Evolutionary conservation across 208 protist species (phyloP).

Genomic region (Trypanosoma avium): DNA sequence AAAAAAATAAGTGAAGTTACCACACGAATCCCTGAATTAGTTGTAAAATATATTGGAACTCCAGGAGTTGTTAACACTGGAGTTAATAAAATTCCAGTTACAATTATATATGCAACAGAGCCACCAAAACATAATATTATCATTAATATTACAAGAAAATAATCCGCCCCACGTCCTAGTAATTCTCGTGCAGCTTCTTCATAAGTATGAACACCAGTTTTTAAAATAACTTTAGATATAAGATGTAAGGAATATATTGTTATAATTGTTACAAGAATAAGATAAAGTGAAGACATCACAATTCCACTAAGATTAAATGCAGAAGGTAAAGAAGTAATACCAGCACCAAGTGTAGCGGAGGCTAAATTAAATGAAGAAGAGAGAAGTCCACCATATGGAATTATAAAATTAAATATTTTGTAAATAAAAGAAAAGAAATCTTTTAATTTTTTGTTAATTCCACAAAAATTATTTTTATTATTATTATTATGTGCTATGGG

Average conservation of each 20-base stretch:
- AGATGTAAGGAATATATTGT: conserved; percentile 40
- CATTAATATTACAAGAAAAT: conserved; percentile 38
- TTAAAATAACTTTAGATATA: conserved; percentile 30
- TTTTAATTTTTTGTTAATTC: no score
- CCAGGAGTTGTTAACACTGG: conserved; percentile 10
- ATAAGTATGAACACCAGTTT: conserved; percentile 30
- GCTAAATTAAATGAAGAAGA: conserved; percentile 32
- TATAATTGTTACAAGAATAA: conserved; percentile 27
- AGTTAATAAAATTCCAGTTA: conserved; percentile 27
- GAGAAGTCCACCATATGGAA: conserved; percentile 30
- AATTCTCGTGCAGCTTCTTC: conserved; percentile 30
- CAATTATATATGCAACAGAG: conserved; percentile 46
- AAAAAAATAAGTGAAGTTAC: conserved; percentile 24
- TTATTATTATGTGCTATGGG: no score
- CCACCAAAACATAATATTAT: conserved; percentile 38
- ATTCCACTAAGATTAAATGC: conserved; percentile 34
- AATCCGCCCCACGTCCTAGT: conserved; percentile 21
- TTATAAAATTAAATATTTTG: no score
- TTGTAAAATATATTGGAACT: conserved; percentile 20
- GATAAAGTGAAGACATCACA: conserved; percentile 23
- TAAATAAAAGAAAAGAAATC: no score
- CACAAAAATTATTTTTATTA: no score
- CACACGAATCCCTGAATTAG: conserved; percentile 6
- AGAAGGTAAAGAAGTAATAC: conserved; percentile 35
- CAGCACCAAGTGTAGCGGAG: conserved; percentile 29